Evolutionary conservation across 1,139 yeast genomes (phyloP), one percentile per base, ranked within the genome.

Genomic region (Pneumocystis sp.): DNA sequence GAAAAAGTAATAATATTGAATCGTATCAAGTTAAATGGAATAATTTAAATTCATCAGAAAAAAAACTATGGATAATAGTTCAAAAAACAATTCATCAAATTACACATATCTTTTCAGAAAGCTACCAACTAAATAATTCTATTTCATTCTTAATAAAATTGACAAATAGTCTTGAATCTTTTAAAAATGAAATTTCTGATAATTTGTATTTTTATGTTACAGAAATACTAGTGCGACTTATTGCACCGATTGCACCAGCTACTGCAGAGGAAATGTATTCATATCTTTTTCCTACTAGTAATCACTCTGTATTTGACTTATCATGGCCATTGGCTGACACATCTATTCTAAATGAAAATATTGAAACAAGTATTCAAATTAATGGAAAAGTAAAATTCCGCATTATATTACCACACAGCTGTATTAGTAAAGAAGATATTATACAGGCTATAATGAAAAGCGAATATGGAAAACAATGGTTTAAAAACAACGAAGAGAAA

Each of bases 71-170:
- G 77, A 86, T 85, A 68, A 82, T 80, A 25, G 75, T 82, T 0
- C 87, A 84, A 70, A 72, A 69, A n/a, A 79, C 80, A 63, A 72
- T 86, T 31, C 73, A 73, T 35, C 77, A 81, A 6, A 79, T 89
- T 12, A 81, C 86, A 10, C 78, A 77, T 2, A 83, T 96, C 0
- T 81, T 89, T 65, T 83, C 80, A 44, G 78, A 77, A 0, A 81
- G 83, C 0, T 76, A 87, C 61, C 80, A 93, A 0, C 78, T 91
- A 73, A 93, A 93, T 74, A 91, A 97, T 0, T 84, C 89, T 5
- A 82, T 93, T 40, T 88, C 97, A 0, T 96, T 89, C 72, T 86
- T 85, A 72, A 93, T 90, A 96, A 93, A 90, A 71, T 75, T 86
- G 65, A 86, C 96, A 1, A 85, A 85, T 70, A 70, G 79, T 0